These are phyloP conservation scores for Yarrowia bubula DNA, from an alignment of 805 yeast species.

Conservation along the genomic window DNA sequence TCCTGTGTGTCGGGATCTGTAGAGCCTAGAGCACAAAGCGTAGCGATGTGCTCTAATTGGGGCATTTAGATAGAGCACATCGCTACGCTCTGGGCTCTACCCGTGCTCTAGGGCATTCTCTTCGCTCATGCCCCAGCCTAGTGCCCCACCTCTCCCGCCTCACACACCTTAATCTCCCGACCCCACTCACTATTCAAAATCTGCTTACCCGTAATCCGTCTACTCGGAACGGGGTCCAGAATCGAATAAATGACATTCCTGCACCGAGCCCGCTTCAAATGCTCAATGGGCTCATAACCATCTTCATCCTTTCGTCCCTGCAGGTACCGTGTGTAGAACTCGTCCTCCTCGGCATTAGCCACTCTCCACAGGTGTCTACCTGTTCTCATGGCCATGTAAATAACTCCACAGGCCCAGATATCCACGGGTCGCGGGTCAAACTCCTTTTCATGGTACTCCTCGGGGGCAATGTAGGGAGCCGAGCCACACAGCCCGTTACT, in stretches of 20 bases:
- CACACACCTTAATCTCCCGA: conserved; percentile 77
- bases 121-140: background rate
- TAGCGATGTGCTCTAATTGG: no score
- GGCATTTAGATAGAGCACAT: no score
- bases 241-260: conserved; percentile 91
- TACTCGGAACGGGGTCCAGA: conserved; percentile 82
- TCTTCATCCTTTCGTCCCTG: conserved; percentile 74
- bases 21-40: no score
- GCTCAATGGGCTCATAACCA: conserved; percentile 91
- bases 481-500: conserved; percentile 81
- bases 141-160: conserved; percentile 53
- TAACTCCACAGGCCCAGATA: conserved; percentile 84
- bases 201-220: conserved; percentile 86
- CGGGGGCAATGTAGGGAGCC: conserved; percentile 91
- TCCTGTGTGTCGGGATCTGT: no score
- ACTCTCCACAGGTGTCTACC: conserved; percentile 91
- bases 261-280: conserved; percentile 79
- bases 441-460: conserved; percentile 58
- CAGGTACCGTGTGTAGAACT: conserved; percentile 71
- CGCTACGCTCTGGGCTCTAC: no score
- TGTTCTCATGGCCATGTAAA: conserved; percentile 77
- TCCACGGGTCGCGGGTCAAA: conserved; percentile 82
- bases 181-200: conserved; percentile 95
- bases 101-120: no score
- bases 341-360: conserved; percentile 73